Evolutionary conservation across 106 monocot genomes (phyloP), one percentile per base, ranked within the genome.

Genomic region (Dendrobium chrysotoxum): DNA sequence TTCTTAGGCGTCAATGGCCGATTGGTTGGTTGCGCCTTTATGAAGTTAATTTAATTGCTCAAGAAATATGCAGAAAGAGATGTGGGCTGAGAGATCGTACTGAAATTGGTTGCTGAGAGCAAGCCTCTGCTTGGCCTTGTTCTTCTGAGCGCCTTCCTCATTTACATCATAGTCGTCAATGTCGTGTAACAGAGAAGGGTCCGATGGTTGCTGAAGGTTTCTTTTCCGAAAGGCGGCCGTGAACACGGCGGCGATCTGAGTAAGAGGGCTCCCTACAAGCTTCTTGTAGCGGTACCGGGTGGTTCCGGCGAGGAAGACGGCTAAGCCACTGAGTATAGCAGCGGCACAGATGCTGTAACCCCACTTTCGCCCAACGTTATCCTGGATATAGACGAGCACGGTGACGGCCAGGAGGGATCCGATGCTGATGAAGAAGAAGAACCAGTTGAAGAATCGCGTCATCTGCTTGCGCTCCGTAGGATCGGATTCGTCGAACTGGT

Each of bases 401-500:
- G 91, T 91, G 30, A 91, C 91, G 44, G 91, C 91, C 47, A 91
- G 5, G 11, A 91, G 85, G 4, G 91, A 88, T 15, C 91, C 91
- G 67, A 91, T 61, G 81, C 88, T 83, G 45, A 83, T 83, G 82
- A 83, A 83, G 54, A 83, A 83, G 82, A 83, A 83, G 78, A 83
- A 83, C 86, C 86, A 91, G 76, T 78, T 88, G 88, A 91, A 91
- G 85, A 91, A 91, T 53, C 54, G 80, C 3, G 64, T 45, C 91
- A 91, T 91, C 67, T 65, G 66, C 47, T 50, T 42, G 72, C 79
- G 86, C 82, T 91, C 91, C 28, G 4, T 21, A 46, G 2, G 76
- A 77, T 88, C 54, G 17, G 85, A 84, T 80, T 91, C 91, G 75
- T 91, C 91, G 86, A 88, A 91, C 83, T 91, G 91, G 83, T 91